A percentile compares a stretch with the other conserved stretches of the same genome.
Conservation (phyloP, 257 asterid species). For the Thymus quinquecostatus region DNA sequence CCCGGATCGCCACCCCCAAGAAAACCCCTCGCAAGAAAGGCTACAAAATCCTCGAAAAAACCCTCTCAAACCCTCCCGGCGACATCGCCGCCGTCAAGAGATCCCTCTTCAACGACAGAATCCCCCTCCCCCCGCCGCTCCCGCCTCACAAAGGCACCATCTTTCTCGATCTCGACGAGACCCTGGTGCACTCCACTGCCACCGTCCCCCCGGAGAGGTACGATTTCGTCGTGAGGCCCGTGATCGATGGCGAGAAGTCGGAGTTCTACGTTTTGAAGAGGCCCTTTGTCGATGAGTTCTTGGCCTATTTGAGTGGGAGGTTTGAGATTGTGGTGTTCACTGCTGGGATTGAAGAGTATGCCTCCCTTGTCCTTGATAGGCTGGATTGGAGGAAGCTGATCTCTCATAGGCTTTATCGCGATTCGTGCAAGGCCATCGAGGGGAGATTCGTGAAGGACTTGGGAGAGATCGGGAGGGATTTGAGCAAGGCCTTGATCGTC, state of each 20-base stretch:
- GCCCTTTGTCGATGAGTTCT: constrained; percentile 82
- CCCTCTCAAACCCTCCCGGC: constrained; percentile 19
- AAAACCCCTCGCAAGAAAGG: constrained; percentile 64
- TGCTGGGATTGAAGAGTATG: constrained; percentile 83
- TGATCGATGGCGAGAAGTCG: constrained; percentile 65
- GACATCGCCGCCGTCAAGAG: constrained; percentile 6
- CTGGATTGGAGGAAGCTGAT: constrained; percentile 62
- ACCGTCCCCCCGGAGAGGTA: constrained; percentile 66
- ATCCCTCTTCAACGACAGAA: constrained; percentile 47
- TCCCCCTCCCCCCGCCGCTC: constrained; percentile 51
- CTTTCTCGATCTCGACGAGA: constrained; percentile 89
- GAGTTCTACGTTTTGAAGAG: constrained; percentile 80
- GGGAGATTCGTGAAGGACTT: constrained; percentile 86
- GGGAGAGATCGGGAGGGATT: constrained; percentile 74
- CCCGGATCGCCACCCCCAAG: constrained; percentile 63
- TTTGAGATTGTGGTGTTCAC: constrained; percentile 89
- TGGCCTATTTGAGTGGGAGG: constrained; percentile 50
- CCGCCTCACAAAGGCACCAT: constrained; percentile 53
- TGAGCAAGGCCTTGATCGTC: constrained; percentile 58
- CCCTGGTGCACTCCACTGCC: constrained; percentile 76
- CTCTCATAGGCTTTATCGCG: constrained; percentile 71
- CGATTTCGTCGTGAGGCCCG: constrained; percentile 78
- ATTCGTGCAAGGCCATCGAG: constrained; percentile 74
- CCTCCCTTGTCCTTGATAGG: constrained; percentile 76
- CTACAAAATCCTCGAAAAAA: constrained; percentile 59